Conservation (phyloP, 176 grass and related monocot genomes). For the Poa annua region DNA sequence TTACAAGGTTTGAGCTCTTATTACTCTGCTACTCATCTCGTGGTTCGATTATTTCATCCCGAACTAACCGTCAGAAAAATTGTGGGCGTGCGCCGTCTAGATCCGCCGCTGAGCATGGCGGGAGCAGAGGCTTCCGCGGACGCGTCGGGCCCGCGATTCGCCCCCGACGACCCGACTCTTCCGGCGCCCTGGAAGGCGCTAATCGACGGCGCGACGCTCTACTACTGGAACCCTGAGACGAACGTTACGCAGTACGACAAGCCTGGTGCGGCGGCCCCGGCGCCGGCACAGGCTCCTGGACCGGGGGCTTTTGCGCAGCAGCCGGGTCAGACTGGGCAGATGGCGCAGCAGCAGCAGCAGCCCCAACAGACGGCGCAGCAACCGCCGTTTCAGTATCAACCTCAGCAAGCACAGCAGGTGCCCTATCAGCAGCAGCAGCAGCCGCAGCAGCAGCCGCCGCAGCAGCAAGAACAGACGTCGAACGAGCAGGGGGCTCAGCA, state of each 20-base stretch:
- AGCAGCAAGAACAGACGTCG: slow-evolving; percentile 60
- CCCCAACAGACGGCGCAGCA: slow-evolving; percentile 52
- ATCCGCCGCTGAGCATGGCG: slow-evolving; percentile 48
- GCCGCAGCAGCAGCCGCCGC: slow-evolving; percentile 48
- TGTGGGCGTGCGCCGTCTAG: background rate
- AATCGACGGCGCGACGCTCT: slow-evolving; percentile 71
- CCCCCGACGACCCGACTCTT: slow-evolving; percentile 82
- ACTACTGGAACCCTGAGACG: slow-evolving; percentile 98
- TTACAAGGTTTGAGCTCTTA: background rate
- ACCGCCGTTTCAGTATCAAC: slow-evolving; percentile 47
- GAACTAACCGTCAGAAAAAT: background rate
- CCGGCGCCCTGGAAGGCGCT: slow-evolving; percentile 86
- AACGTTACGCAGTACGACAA: slow-evolving; percentile 93
- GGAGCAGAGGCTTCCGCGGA: slow-evolving; percentile 54
- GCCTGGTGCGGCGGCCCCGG: slow-evolving; percentile 19
- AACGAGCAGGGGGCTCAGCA: slow-evolving; percentile 56
- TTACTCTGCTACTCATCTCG: background rate
- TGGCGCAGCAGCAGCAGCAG: slow-evolving; percentile 40
- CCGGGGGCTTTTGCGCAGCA: slow-evolving; percentile 52
- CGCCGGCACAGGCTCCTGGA: background rate
- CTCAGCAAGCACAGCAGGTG: slow-evolving; percentile 50
- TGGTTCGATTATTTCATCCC: background rate
- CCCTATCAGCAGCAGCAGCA: slow-evolving; percentile 60
- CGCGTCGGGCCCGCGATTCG: slow-evolving; percentile 67
- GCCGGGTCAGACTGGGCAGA: slow-evolving; percentile 44